Percentiles rank a stretch among this genome's conserved stretches.
These are phyloP conservation scores for Aspergillus cavernicola DNA, from an alignment of 495 filamentous ascomycete genomes.

Conservation along the genomic window DNA sequence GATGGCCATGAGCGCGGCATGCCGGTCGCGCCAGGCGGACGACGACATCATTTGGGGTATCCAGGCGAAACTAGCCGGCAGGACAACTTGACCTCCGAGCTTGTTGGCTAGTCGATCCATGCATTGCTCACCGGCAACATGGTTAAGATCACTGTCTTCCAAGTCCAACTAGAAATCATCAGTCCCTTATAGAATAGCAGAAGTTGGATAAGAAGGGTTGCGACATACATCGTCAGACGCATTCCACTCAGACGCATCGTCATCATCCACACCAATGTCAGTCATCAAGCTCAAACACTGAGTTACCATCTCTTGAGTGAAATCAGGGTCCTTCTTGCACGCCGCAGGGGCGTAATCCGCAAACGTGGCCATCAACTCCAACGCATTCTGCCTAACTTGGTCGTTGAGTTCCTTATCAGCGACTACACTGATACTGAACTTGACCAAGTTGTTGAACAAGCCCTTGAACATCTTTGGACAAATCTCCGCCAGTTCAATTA, in stretches of 20 bases:
- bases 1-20: slow-evolving; percentile 98
- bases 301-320: slow-evolving; percentile 94
- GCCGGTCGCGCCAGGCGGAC: slow-evolving; percentile 88
- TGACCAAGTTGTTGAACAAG: slow-evolving; percentile 84
- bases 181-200: slow-evolving; percentile 9
- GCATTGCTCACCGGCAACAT: slow-evolving; percentile 96
- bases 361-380: slow-evolving; percentile 98
- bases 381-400: slow-evolving; percentile 84
- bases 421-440: slow-evolving; percentile 87
- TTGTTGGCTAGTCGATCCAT: slow-evolving; percentile 99
- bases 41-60: slow-evolving; percentile 97
- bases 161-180: slow-evolving; percentile 63
- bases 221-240: slow-evolving; percentile 79
- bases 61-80: slow-evolving; percentile 95
- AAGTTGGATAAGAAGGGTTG: neutral
- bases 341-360: slow-evolving; percentile 90
- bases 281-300: slow-evolving; percentile 99
- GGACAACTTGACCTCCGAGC: slow-evolving; percentile 79
- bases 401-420: slow-evolving; percentile 93
- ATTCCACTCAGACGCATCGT: slow-evolving; percentile 94
- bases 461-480: slow-evolving; percentile 95
- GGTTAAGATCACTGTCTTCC: slow-evolving; percentile 95
- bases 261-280: slow-evolving; percentile 93
- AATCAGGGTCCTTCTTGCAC: slow-evolving; percentile 88
- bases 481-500: slow-evolving; percentile 90